Base-by-base conservation (phyloP, 2,329 filamentous ascomycete genomes). In the Chalaropsis ovoidea region DNA sequence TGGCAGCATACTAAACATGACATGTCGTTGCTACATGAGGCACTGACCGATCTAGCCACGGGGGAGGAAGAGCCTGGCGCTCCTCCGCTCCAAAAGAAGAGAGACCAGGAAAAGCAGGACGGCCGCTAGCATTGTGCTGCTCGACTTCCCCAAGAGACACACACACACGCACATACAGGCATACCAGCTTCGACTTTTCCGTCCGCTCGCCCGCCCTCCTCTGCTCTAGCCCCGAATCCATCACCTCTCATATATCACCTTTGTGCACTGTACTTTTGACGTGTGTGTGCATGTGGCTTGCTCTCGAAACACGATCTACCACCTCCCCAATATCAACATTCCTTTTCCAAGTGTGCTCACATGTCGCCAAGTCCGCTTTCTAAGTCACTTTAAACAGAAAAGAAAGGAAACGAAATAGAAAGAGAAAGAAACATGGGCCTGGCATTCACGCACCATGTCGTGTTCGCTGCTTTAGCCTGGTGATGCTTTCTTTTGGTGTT, bases 401-500 rank as follows among this genome's bases (percentile, higher is more conserved):
- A 1, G 8, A 13, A 1, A 42, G 41, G 8, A 42, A 13, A 1
- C 41, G 41, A 43, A 43, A 10, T 10, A 43, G 13, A 10, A 43
- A n/a, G 13, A 43, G 11, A 31, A n/a, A 43, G 41, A 42, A 42
- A 42, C 41, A 43, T 43, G 7, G 42, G 42, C 42, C 17, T 43
- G 13, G 42, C 15, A 56, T 56, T 19, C 27, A 56, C 6, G 24
- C 27, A 13, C 27, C 49, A 31, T 31, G 24, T 56, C 24, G 49
- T 56, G 49, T 56, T 27, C n/a, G 22, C 27, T 17, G 13, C 8
- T 11, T 10, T 17, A 15, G 24, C 11, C 49, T 56, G 22, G 49
- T 27, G 49, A 56, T 56, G 24, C 22, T 56, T 56, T 17, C 49
- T 56, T 56, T 56, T 56, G 49, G 49, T 31, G 49, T 56, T 56